Evolutionary conservation across 2,329 filamentous ascomycete genomes (phyloP).

Genomic region (Didymella exigua): DNA sequence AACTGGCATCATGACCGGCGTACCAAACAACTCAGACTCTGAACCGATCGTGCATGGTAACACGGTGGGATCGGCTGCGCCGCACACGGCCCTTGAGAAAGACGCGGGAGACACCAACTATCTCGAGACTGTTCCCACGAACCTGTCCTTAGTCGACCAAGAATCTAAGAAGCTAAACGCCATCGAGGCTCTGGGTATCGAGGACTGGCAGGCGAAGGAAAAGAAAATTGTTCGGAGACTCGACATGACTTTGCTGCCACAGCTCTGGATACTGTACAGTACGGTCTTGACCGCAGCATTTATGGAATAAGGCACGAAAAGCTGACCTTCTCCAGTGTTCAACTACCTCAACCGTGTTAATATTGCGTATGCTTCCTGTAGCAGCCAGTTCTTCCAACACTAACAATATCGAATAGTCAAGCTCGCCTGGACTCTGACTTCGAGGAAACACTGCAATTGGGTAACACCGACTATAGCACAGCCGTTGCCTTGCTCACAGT

Average conservation of each 20-base stretch:
- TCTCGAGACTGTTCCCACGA: background rate
- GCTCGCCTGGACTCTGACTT: conserved; percentile 22
- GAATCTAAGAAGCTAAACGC: conserved; percentile 1
- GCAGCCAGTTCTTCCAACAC: background rate
- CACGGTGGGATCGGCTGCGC: background rate
- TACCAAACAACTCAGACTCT: background rate
- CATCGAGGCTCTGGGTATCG: conserved; percentile 17
- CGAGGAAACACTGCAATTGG: conserved; percentile 18
- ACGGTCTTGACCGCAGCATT: background rate
- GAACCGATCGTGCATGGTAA: background rate
- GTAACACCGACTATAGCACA: conserved; percentile 23
- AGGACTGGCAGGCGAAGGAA: conserved; percentile 18
- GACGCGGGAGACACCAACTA: background rate
- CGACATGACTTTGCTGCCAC: conserved; percentile 18
- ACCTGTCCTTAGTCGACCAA: background rate
- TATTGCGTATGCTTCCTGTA: background rate
- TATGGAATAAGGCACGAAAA: background rate
- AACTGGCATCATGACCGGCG: background rate
- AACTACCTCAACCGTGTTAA: conserved; percentile 1
- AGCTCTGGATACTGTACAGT: conserved; percentile 23
- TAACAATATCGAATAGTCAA: conserved; percentile 9
- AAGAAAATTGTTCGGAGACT: conserved; percentile 13
- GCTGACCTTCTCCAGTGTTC: background rate
- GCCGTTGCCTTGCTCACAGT: conserved; percentile 19
- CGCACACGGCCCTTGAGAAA: background rate